Evolutionary conservation across 176 grass and related monocot species (phyloP), one percentile per base, ranked within the genome.

Genomic region (Otatea glauca): DNA sequence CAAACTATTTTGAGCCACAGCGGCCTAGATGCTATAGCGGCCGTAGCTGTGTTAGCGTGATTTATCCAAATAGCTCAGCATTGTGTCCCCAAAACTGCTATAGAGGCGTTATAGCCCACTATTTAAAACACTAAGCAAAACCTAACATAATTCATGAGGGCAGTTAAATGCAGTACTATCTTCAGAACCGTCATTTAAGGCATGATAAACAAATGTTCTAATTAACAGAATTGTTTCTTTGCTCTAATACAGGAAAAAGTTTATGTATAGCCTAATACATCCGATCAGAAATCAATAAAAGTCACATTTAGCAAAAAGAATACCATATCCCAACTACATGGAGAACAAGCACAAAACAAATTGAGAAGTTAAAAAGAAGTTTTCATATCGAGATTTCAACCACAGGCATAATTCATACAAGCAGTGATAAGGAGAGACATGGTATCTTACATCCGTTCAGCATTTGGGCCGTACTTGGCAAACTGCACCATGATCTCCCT

Each of bases 401-500:
- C 42, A 77, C 7, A 54, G 9, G 35, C 35, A 37, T 37, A 37
- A 37, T 2, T 23, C 35, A 64, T n/a, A 69, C 11, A 60, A 76
- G 27, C 20, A 44, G 37, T 7, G 9, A 5, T 10, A 72, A 9
- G 5, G 76, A 47, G 49, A 65, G 24, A 48, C 16, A 69, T 17
- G 38, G n/a, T 4, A 68, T 92, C 91, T 95, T 89, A 98, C 96
- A 98, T 98, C 44, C 77, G 78, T 71, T 98, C 96, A 72, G 96
- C 89, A 78, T 96, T 98, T 14, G 96, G 96, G 23, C 96, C 96
- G 23, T 98, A 98, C 78, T 98, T 98, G 15, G 96, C 96, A 86
- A 98, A 98, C 74, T 98, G 96, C 75, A 98, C 96, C 96, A 98
- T 98, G 68, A 98, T 98, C 76, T 92, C 89, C 68, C 96, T 92